Evolutionary conservation across 2,329 filamentous ascomycete species (phyloP).

Genomic region (Ophiostoma novo-ulmi): DNA sequence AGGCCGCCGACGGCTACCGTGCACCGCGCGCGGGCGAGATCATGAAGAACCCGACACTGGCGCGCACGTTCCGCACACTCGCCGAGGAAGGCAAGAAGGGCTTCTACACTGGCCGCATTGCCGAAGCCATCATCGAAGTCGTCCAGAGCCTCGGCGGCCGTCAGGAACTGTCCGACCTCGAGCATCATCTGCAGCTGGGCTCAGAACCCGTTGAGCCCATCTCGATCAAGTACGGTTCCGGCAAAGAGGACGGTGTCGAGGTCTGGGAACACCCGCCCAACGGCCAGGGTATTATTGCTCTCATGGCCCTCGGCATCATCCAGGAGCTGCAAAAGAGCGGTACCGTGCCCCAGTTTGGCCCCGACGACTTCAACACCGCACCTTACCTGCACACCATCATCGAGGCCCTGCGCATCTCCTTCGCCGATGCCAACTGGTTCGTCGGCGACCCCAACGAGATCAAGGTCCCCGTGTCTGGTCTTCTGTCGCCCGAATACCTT

Average conservation of each 20-base stretch:
- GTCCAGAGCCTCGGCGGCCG: conserved; percentile 70
- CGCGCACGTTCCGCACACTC: conserved; percentile 72
- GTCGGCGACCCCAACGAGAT: conserved; percentile 74
- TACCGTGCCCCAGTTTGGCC: conserved; percentile 65
- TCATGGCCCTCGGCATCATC: conserved; percentile 90
- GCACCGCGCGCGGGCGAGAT: conserved; percentile 78
- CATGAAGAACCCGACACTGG: conserved; percentile 78
- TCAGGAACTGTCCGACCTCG: conserved; percentile 73
- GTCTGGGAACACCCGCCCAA: conserved; percentile 97
- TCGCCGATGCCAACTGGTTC: conserved; percentile 86
- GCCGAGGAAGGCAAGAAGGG: conserved; percentile 79
- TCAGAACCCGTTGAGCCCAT: conserved; percentile 82
- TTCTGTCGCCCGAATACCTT: conserved; percentile 72
- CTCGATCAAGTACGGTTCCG: conserved; percentile 61
- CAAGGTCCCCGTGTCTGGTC: conserved; percentile 61
- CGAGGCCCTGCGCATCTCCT: conserved; percentile 81
- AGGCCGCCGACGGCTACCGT: conserved; percentile 62
- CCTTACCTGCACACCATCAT: conserved; percentile 81
- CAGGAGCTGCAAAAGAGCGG: conserved; percentile 74
- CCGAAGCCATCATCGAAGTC: conserved; percentile 73
- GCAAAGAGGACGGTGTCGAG: conserved; percentile 54
- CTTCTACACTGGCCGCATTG: conserved; percentile 83
- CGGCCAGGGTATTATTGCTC: conserved; percentile 87
- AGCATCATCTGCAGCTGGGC: conserved; percentile 61
- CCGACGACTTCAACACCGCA: conserved; percentile 71